phyloP scores from a whole-genome alignment of 208 protist species.

The Zelonia costaricensis region DNA sequence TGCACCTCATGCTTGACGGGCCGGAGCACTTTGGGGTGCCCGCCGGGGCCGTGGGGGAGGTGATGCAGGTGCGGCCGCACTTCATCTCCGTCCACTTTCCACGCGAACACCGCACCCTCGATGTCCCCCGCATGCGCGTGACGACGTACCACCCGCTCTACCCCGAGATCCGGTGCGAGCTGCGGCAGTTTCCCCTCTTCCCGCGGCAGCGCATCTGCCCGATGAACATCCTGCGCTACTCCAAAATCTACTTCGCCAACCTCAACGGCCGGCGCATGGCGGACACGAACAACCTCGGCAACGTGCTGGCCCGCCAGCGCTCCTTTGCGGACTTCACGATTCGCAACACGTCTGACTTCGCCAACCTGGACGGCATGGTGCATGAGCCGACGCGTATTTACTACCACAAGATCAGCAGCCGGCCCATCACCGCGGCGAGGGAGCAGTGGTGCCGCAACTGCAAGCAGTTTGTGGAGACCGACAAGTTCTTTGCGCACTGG shows the following conservation, averaged over 20 bases:
- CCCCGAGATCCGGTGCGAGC: constrained; percentile 71
- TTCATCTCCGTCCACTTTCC: constrained; percentile 81
- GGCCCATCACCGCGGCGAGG: constrained; percentile 38
- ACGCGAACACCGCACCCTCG: constrained; percentile 69
- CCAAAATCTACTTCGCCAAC: constrained; percentile 58
- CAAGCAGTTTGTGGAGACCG: constrained; percentile 75
- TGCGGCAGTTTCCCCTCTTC: constrained; percentile 87
- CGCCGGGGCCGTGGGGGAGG: constrained; percentile 82
- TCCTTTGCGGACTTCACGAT: constrained; percentile 81
- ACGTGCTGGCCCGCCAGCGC: constrained; percentile 82
- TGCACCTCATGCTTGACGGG: constrained; percentile 76
- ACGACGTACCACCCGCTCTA: constrained; percentile 73
- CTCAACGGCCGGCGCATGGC: constrained; percentile 81
- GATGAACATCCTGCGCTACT: constrained; percentile 53
- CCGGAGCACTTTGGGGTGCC: constrained; percentile 52
- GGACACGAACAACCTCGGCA: constrained; percentile 90
- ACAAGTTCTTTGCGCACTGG: constrained; percentile 81
- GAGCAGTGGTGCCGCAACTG: constrained; percentile 93
- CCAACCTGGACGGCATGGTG: constrained; percentile 79
- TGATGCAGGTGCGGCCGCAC: constrained; percentile 74
- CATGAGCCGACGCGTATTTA: constrained; percentile 92
- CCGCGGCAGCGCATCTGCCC: constrained; percentile 74
- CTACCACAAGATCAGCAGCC: constrained; percentile 64
- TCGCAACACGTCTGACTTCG: constrained; percentile 71
- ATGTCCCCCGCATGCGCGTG: constrained; percentile 77